Evolutionary conservation across 306 rosid genomes (phyloP).

Genomic region (Styphnolobium japonicum): DNA sequence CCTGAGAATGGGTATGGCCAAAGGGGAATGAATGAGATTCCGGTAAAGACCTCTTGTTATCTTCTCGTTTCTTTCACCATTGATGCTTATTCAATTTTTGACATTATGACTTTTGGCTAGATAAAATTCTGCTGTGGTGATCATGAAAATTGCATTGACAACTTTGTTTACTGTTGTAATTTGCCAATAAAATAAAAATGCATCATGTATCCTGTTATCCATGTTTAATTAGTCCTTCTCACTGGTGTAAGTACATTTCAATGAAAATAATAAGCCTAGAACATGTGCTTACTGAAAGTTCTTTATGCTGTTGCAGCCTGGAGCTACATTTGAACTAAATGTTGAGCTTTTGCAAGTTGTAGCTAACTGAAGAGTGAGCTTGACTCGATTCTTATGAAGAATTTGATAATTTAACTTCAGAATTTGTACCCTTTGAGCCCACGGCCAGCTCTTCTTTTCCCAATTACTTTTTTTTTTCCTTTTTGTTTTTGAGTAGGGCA

Average conservation of each 20-base stretch:
- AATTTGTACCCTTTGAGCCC: neutral
- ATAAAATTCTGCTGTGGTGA: neutral
- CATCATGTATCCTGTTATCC: neutral
- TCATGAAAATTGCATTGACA: slow-evolving; percentile 4
- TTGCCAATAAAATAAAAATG: neutral
- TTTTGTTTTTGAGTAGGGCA: neutral
- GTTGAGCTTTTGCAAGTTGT: slow-evolving; percentile 73
- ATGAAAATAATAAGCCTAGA: neutral
- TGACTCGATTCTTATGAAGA: neutral
- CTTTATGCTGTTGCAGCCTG: slow-evolving; percentile 71
- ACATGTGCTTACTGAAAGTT: slow-evolving; percentile 14
- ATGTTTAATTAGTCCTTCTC: neutral
- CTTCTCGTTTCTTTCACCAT: neutral
- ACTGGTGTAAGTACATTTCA: neutral
- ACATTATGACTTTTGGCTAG: neutral
- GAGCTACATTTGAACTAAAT: slow-evolving; percentile 84
- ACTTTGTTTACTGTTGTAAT: neutral
- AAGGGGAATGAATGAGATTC: slow-evolving; percentile 89
- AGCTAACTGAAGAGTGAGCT: slow-evolving; percentile 45
- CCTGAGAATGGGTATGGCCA: slow-evolving; percentile 80
- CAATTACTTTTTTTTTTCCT: neutral
- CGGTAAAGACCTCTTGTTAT: slow-evolving; percentile 43
- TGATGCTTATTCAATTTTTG: neutral
- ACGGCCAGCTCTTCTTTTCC: neutral
- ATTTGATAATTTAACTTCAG: neutral